These are phyloP conservation scores for Elasticomyces elasticus DNA, from an alignment of 495 filamentous ascomycete species.

Conservation along the genomic window DNA sequence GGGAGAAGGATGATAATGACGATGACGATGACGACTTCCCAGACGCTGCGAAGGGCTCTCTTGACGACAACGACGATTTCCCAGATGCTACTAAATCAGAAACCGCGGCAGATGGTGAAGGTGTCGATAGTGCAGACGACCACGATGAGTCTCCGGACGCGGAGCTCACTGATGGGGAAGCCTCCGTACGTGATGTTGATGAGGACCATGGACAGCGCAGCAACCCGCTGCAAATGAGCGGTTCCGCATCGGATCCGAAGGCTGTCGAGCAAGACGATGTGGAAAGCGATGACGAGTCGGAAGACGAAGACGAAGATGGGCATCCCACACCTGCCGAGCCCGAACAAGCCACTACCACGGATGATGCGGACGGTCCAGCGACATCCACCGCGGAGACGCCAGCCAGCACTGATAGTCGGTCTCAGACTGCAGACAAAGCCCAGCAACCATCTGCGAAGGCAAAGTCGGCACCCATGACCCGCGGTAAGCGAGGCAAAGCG, in stretches of 20 bases:
- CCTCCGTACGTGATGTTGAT: constrained; percentile 25
- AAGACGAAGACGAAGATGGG: not conserved
- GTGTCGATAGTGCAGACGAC: constrained; percentile 22
- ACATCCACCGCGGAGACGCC: no score
- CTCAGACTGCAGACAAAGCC: no score
- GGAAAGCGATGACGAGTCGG: constrained; percentile 1
- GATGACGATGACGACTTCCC: constrained; percentile 34
- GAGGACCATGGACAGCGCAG: constrained; percentile 23
- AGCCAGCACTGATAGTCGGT: no score
- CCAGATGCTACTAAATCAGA: constrained; percentile 30
- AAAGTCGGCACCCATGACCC: constrained; percentile 36
- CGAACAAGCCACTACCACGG: not conserved
- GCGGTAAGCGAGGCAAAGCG: constrained; percentile 73
- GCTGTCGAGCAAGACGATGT: constrained; percentile 13
- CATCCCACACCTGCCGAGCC: not conserved
- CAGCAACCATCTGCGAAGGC: constrained; percentile 1
- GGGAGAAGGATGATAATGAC: constrained; percentile 8
- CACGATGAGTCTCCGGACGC: constrained; percentile 25
- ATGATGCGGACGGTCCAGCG: not conserved
- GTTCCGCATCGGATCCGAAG: constrained; percentile 11
- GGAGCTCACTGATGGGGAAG: constrained; percentile 18
- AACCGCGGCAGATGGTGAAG: constrained; percentile 14
- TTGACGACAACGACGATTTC: constrained; percentile 29
- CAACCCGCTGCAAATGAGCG: constrained; percentile 22
- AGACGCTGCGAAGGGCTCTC: constrained; percentile 29